Base-by-base conservation (phyloP, 768 basidiomycete species). In the Pulveroboletus frians region DNA sequence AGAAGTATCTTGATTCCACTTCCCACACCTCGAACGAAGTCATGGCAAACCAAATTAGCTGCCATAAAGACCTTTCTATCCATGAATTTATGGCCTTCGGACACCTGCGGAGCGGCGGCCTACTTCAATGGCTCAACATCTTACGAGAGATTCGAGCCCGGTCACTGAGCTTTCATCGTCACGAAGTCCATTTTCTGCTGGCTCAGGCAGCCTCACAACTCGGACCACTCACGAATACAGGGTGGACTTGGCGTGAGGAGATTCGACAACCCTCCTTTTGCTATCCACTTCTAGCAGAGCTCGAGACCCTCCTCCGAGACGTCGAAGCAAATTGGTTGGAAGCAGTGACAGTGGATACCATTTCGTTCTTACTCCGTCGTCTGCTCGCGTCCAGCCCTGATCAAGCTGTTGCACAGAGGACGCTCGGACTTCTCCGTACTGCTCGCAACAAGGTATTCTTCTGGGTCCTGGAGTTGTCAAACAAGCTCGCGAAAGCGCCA, bases 71-170 rank as follows among this genome's bases (percentile, higher is more conserved):
- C 5, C 60, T 80, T 3, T 67, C 52, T 17, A 47, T 75, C 4
- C 75, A 80, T 9, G 76, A 80, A 45, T 72, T 65, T 18, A 58
- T 72, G 11, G 67, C 71, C 0, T 80, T 74, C 41, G 71, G 71
- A 13, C 61, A 66, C 40, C 52, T 80, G 36, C 74, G 79, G 5
- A 68, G 72, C n/a, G 77, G 80, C 1, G 51, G 63, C 0, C 55
- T 43, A 1, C 56, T 81, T 0, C 80, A 80, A 39, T 79, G 77
- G 78, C 56, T 72, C 30, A 80, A 80, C 46, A 71, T 80, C 20
- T 47, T 68, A 15, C 69, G 72, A 18, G 75, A 73, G 50, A 54
- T 80, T 13, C 66, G 64, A 5, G 64, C 61, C 1, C 61, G 67
- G 21, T 51, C 55, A 0, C 50, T 81, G 36, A 69, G 61, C 4